Base-by-base conservation (phyloP, 129 eudicot genomes). In the Silybum marianum region DNA sequence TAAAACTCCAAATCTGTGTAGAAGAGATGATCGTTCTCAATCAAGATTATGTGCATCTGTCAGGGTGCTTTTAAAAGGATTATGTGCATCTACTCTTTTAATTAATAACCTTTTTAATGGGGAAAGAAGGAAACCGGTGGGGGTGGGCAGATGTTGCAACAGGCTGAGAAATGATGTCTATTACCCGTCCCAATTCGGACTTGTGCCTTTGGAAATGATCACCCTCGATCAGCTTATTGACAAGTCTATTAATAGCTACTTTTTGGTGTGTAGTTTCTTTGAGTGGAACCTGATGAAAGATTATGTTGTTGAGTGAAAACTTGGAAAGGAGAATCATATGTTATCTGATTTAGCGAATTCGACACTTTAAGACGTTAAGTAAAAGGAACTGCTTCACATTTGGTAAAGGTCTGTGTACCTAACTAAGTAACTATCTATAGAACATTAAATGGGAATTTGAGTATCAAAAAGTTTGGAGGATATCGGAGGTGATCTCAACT, bases 41-140 rank as follows among this genome's bases (percentile, higher is more conserved):
- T 78, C 32, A 42, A 79, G 73, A 68, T 67, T n/a, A n/a, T n/a
- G n/a, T n/a, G n/a, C n/a, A n/a, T n/a, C 39, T 78, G 6, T 22
- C 23, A 4, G 21, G 65, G 23, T 58, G 23, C 73, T 77, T 30
- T 65, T 63, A 7, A 23, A 19, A 4, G 69, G 25, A 44, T 26
- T 65, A 7, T 2, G 69, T 13, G 66, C 36, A 73, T 73, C 14
- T 42, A 24, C 26, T 19, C 10, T 42, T 10, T 23, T 13, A 24
- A 44, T 23, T 22, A 40, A 24, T 23, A 44, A 12, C 46, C 21
- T 19, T 19, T 19, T 60, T 76, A n/a, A 58, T 60, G 71, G 80
- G 71, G 21, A 76, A 76, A 63, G 11, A 36, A 38, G 48, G 30
- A 76, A 76, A 34, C 12, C n/a, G 12, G 18, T 76, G 18, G 44